Percentiles rank a stretch among this genome's conserved stretches.
Conservation (phyloP, 129 eudicot species). For the Helianthus tuberosus region DNA sequence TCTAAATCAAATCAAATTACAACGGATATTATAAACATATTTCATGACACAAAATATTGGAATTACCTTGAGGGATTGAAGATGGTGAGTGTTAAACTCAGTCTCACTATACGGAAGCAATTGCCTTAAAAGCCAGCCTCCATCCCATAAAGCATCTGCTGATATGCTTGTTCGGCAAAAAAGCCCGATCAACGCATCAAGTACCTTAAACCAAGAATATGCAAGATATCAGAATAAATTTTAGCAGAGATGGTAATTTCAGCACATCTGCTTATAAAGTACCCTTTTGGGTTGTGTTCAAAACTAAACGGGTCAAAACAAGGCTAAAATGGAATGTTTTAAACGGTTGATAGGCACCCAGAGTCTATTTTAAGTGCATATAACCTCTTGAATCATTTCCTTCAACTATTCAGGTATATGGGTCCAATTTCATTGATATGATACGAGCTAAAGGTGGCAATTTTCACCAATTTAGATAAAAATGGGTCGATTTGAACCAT, state of each 20-base stretch:
- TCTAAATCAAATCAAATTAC: neutral
- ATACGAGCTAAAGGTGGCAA: neutral
- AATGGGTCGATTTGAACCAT: neutral
- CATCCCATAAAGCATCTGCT: conserved; percentile 94
- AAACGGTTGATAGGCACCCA: neutral
- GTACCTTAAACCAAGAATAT: conserved; percentile 57
- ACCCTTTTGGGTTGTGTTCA: neutral
- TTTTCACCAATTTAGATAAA: neutral
- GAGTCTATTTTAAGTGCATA: neutral
- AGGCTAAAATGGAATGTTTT: neutral
- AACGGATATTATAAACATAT: neutral
- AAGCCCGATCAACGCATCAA: conserved; percentile 92
- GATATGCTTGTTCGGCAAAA: conserved; percentile 84
- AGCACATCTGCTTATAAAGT: neutral
- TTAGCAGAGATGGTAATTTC: neutral
- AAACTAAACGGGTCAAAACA: neutral
- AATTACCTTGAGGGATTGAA: conserved; percentile 66
- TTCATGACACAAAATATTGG: neutral
- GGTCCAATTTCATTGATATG: neutral
- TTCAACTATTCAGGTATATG: neutral
- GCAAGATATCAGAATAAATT: neutral
- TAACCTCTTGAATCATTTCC: neutral
- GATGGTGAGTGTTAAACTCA: conserved; percentile 73
- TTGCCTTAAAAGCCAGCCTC: conserved; percentile 98
- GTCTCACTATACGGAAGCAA: conserved; percentile 87